phyloP scores from a whole-genome alignment of 495 filamentous ascomycete genomes.

The Tirmania nivea region DNA sequence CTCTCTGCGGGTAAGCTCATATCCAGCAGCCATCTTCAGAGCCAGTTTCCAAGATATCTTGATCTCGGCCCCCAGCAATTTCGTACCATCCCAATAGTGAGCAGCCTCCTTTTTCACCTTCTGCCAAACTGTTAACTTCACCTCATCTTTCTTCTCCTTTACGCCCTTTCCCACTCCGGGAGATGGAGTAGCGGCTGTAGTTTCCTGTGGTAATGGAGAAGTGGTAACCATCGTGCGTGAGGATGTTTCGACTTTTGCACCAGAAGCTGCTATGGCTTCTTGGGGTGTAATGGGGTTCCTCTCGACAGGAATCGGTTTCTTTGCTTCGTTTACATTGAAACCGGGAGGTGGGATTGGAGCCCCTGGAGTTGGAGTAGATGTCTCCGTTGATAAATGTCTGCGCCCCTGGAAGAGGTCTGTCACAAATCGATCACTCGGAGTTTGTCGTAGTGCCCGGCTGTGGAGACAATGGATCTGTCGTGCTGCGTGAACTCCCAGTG shows the following conservation, averaged over 20 bases:
- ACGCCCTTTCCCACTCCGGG: constrained; percentile 28
- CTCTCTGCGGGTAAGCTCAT: constrained; percentile 88
- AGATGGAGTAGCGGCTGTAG: constrained; percentile 25
- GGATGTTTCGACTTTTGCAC: constrained; percentile 3
- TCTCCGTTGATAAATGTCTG: neutral
- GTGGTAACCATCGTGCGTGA: constrained; percentile 6
- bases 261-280: constrained; percentile 17
- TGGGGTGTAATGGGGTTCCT: constrained; percentile 18
- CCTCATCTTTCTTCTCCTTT: constrained; percentile 55
- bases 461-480: neutral
- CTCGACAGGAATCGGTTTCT: constrained; percentile 51
- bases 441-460: neutral
- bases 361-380: neutral
- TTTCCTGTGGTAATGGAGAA: constrained; percentile 14
- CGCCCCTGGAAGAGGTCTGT: neutral
- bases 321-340: constrained; percentile 77
- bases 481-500: neutral
- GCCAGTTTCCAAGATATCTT: constrained; percentile 77
- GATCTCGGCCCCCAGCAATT: constrained; percentile 79
- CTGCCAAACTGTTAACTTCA: constrained; percentile 70
- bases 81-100: constrained; percentile 99
- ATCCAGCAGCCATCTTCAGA: constrained; percentile 91
- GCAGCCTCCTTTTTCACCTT: constrained; percentile 78
- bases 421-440: neutral
- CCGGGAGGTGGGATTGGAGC: constrained; percentile 50